Percentiles rank a stretch among this genome's conserved stretches.
Conservation (phyloP, 164 flowering plant species). For the Taxillus chinensis region DNA sequence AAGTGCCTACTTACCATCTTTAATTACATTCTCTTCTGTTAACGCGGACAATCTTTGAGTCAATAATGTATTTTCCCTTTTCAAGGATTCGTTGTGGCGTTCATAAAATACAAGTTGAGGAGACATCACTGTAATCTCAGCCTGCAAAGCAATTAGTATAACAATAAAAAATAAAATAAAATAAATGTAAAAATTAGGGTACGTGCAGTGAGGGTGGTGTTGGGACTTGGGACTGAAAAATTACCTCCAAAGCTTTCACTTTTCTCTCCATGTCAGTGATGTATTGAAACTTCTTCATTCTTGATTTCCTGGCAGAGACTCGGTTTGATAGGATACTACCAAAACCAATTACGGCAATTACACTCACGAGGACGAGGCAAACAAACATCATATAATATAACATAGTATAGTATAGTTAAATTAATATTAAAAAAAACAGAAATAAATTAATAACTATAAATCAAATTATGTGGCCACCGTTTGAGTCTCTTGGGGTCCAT, state of each 20-base stretch:
- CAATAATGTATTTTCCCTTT: constrained; percentile 14
- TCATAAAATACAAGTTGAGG: constrained; percentile 14
- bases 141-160: constrained; percentile 7
- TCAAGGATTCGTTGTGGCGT: neutral
- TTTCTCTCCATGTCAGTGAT: neutral
- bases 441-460: no score
- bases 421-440: no score
- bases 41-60: constrained; percentile 7
- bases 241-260: neutral
- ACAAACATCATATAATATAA: no score
- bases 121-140: constrained; percentile 5
- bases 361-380: no score
- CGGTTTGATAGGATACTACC: neutral
- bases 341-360: neutral
- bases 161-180: no score
- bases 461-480: neutral
- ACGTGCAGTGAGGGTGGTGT: no score
- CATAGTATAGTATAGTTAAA: no score
- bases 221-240: no score
- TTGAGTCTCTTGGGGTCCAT: constrained; percentile 2
- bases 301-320: neutral
- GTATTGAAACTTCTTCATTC: neutral
- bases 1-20: constrained; percentile 14
- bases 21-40: constrained; percentile 1
- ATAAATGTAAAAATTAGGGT: no score